Base-by-base conservation (phyloP, 2,329 filamentous ascomycete species). In the Teratosphaeria viscida region DNA sequence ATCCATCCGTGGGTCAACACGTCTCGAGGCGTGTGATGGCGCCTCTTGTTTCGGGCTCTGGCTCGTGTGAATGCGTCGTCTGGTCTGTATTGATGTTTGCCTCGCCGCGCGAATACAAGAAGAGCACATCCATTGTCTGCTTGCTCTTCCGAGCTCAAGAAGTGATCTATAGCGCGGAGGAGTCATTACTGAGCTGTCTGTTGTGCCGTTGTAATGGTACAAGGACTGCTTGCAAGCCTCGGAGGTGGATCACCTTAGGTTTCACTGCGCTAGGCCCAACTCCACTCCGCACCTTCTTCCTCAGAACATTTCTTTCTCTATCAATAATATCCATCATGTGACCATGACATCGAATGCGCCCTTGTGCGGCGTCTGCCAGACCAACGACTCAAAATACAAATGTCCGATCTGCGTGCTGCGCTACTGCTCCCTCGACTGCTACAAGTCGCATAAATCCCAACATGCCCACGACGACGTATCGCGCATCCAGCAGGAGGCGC, bases 1-100 rank as follows among this genome's bases (percentile, higher is more conserved):
- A 52, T 85, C 84, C 84, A 90, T 88, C 52, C 76, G 79, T 1
- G 82, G 81, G 16, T 76, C 73, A 26, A 49, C 43, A 10, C 43
- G 26, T n/a, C 43, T n/a, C 19, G 43, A 23, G 43, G 43, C 26
- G 10, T 49, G 43, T 23, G 43, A 49, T 49, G 5, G 43, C 43
- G 60, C 66, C 35, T 55, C 35, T 58, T 70, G 67, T 34, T 58
- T 59, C 10, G 64, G 57, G 56, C 61, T 66, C 47, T 56, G 60
- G 32, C 62, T 65, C 16, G 66, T 69, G 52, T 66, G 71, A 59
- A 65, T 55, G 19, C 57, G 47, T 62, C 73, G 73, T 69, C 68
- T 29, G 6, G 70, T 65, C 53, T 69, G 56, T 12, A n/a, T 37
- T n/a, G 53, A 14, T 55, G 53, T 32, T 54, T 49, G 58, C 49